Conservation (phyloP, 495 filamentous ascomycete genomes). For the Pyrenula aspistea region DNA sequence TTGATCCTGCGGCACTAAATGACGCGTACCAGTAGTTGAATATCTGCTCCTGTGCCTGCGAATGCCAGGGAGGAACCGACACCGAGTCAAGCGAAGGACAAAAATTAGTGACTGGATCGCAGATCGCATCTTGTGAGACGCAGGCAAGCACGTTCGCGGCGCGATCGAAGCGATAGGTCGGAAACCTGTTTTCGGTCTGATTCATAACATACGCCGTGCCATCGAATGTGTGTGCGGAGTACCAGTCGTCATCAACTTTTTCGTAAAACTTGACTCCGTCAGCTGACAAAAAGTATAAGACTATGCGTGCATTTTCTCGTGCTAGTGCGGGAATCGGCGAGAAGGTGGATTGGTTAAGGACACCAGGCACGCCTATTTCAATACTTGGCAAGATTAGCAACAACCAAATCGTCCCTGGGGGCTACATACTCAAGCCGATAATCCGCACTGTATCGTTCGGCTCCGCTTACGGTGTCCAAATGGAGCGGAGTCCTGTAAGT, state of each 20-base stretch:
- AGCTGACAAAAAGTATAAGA: not conserved
- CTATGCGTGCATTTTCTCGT: not conserved
- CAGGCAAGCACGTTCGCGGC: not conserved
- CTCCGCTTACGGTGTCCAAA: not conserved
- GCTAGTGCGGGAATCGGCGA: not conserved
- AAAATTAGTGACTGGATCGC: not conserved
- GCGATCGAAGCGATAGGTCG: not conserved
- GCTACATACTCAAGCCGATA: not conserved
- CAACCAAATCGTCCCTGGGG: not conserved
- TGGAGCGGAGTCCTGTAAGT: not conserved
- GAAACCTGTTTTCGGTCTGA: not conserved
- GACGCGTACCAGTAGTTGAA: not conserved
- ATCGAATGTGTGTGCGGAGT: not conserved
- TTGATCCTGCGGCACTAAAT: not conserved
- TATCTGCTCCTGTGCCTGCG: not conserved
- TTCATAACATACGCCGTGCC: not conserved
- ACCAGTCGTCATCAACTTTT: not conserved
- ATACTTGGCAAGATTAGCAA: not conserved
- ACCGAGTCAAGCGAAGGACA: not conserved
- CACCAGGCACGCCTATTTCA: not conserved
- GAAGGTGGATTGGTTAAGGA: not conserved
- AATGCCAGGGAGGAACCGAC: not conserved
- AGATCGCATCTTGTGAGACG: not conserved
- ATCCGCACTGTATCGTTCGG: not conserved
- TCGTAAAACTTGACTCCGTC: not conserved